Evolutionary conservation across 176 grass and related monocot genomes (phyloP), one percentile per base, ranked within the genome.

Genomic region (Oryza glaberrima): DNA sequence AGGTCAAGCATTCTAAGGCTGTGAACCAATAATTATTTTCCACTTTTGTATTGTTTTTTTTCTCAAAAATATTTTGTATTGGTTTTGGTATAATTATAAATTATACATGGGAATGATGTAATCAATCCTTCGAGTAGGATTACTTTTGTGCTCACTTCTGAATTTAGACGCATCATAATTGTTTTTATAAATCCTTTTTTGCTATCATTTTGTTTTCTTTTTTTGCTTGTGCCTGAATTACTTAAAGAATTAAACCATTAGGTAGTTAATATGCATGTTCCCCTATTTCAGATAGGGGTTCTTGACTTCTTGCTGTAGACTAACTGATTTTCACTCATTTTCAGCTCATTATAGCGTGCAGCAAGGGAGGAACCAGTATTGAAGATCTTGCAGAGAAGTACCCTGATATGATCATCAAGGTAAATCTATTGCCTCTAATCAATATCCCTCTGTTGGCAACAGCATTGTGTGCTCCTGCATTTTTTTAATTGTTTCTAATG

Each of bases 351-450:
- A 96, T 99, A 83, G 90, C 97, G 49, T 99, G 97, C 75, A 91
- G 86, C 82, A 96, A 96, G 86, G 97, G 97, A 6, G 94, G 97
- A 85, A 96, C 97, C 11, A 99, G 94, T 77, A 99, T 99, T 89
- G 97, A 99, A 91, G 97, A 99, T 72, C 97, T 99, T 23, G 97
- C 97, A 25, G 97, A 99, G 84, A 96, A 96, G 79, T 96, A 89
- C 51, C 97, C 97, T 63, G 89, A 96, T 82, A 99, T 94, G 94
- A 99, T 99, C 47, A 92, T 99, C 76, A 99, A 99, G 94, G 97
- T 45, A 58, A 45, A 44, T 78, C 6, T 75, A n/a, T 56, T 76
- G 76, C 12, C 12, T 52, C 69, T 22, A 34, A 83, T 74, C 12
- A 51, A 5, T 69, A n/a, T 85, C 34, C 11, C 5, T 52, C n/a